Percentiles rank a stretch among this genome's conserved stretches.
Conservation (phyloP, 441 rosid genomes). For the Raphanus hybrid region DNA sequence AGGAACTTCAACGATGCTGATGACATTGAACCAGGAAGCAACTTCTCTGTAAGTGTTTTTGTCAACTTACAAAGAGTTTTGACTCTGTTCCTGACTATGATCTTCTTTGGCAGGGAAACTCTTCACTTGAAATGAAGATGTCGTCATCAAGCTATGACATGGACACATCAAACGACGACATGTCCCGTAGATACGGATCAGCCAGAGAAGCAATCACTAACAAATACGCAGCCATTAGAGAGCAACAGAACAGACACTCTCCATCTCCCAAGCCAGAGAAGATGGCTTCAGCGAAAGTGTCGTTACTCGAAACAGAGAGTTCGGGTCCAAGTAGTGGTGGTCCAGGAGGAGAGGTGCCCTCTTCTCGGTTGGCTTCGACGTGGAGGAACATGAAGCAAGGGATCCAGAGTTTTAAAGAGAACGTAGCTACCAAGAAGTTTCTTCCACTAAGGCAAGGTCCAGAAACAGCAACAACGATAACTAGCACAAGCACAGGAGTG, state of each 20-base stretch:
- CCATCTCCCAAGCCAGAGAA: slow-evolving; percentile 58
- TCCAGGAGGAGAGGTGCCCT: slow-evolving; percentile 52
- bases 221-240: slow-evolving; percentile 88
- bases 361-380: slow-evolving; percentile 66
- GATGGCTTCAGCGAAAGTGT: slow-evolving; percentile 78
- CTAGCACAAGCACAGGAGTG: slow-evolving; percentile 40
- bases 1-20: slow-evolving; percentile 83
- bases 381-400: slow-evolving; percentile 91
- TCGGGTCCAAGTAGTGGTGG: slow-evolving; percentile 39
- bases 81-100: neutral
- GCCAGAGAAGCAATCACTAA: slow-evolving; percentile 80
- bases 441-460: slow-evolving; percentile 65
- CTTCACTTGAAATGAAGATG: slow-evolving; percentile 71
- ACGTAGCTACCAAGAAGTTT: slow-evolving; percentile 71
- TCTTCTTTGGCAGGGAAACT: slow-evolving; percentile 54
- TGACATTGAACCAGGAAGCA: slow-evolving; percentile 71
- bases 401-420: slow-evolving; percentile 85
- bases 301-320: slow-evolving; percentile 64
- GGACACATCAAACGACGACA: slow-evolving; percentile 58
- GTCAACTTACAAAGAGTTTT: neutral
- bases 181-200: slow-evolving; percentile 54
- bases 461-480: slow-evolving; percentile 51
- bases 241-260: slow-evolving; percentile 62
- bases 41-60: slow-evolving; percentile 49
- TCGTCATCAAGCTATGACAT: slow-evolving; percentile 46